Base-by-base conservation (phyloP, 2,329 filamentous ascomycete genomes). In the Paracorniculantispora psalliotae region DNA sequence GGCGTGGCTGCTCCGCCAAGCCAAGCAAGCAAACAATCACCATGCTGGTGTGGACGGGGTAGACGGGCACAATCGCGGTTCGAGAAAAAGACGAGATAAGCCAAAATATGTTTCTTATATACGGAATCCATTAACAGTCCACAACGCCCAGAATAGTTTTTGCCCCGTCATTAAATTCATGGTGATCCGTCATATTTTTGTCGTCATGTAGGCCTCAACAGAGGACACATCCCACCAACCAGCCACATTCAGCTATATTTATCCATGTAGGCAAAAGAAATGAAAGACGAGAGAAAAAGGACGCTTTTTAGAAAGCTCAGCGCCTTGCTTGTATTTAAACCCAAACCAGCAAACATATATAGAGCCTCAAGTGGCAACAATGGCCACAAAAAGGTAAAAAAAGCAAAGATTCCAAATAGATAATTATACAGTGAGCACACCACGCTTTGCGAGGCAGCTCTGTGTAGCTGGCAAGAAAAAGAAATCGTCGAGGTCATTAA, bases 231-330 rank as follows among this genome's bases (percentile, higher is more conserved):
- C 49, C 54, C 54, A 48, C 54, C 44, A 15, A 21, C 30, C 54
- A 55, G 52, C 52, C 52, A 55, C 54, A 41, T 48, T 41, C 46
- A 53, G 54, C 43, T 26, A 37, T n/a, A 28, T 55, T 44, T 49
- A 57, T 39, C 39, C 28, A 56, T 47, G 53, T 37, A 52, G 28
- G 43, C 21, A 53, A 52, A 43, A 26, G 46, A 35, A 39, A 26
- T 19, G 9, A 33, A 47, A 26, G 6, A 47, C 7, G 12, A 35
- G 15, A 28, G 33, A 33, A 5, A 57, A 35, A 48, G 19, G 41
- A 57, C 53, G 53, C 53, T 57, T 19, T 26, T 41, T 25, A 46
- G 28, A 1, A 35, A 47, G 28, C 23, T 26, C 17, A 23, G 33
- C 43, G 33, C 33, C n/a, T 49, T 35, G 33, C 44, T 23, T 41